Evolutionary conservation across 371 early-diverging fungal species (phyloP).

Genomic region (Mortierella sp.): DNA sequence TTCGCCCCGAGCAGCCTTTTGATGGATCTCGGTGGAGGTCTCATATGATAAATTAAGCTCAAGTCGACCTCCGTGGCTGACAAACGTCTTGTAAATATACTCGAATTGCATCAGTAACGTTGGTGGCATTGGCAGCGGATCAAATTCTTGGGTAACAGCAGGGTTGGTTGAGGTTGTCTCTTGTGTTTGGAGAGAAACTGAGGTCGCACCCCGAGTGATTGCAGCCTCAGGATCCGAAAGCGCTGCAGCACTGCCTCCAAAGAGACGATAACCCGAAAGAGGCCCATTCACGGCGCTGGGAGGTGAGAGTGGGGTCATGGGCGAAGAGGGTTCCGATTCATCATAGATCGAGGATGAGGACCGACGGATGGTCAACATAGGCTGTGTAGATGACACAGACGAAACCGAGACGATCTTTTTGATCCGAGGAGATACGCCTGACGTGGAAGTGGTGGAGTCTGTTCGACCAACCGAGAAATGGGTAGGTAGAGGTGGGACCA

Average conservation of each 20-base stretch:
- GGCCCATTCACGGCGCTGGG: no score
- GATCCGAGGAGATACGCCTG: constrained; percentile 20
- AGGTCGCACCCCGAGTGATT: no score
- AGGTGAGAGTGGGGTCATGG: constrained; percentile 13
- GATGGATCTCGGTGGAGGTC: constrained; percentile 26
- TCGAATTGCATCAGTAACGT: constrained; percentile 45
- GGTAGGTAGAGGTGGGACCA: constrained; percentile 24
- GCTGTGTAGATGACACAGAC: constrained; percentile 39
- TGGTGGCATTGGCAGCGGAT: constrained; percentile 45
- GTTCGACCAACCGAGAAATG: constrained; percentile 13
- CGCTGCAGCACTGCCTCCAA: constrained; percentile 5
- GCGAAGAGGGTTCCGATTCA: constrained; percentile 46
- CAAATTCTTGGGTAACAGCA: not conserved
- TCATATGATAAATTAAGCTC: constrained; percentile 44
- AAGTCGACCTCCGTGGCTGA: constrained; percentile 31
- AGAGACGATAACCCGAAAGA: no score
- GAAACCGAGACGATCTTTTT: constrained; percentile 50
- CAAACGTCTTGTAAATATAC: constrained; percentile 47
- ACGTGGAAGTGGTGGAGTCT: not conserved
- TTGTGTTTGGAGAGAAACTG: no score
- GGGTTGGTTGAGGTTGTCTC: not conserved
- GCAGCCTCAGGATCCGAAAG: constrained; percentile 19
- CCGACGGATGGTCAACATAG: constrained; percentile 31
- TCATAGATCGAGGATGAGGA: constrained; percentile 29
- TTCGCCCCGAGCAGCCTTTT: constrained; percentile 25